phyloP scores from a whole-genome alignment of 1,284 basidiomycete species.

The Naganishia sp. region DNA sequence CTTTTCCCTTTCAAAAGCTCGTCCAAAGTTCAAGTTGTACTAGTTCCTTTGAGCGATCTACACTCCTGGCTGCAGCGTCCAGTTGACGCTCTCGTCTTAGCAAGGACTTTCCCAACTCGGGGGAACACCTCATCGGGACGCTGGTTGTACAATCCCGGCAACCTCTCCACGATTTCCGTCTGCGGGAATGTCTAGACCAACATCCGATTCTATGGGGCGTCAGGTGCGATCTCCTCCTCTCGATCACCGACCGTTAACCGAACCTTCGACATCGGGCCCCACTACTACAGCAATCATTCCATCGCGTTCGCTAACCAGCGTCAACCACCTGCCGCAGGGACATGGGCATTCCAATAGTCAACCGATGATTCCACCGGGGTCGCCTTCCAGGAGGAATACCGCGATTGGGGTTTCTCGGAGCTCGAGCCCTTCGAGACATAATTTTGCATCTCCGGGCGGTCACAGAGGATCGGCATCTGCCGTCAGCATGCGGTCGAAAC shows the following conservation, averaged over 20 bases:
- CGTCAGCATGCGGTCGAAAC: constrained; percentile 12
- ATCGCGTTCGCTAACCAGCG: constrained; percentile 7
- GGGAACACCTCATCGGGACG: no score
- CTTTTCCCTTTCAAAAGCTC: background rate
- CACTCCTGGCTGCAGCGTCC: no score
- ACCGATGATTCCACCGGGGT: background rate
- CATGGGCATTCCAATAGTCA: constrained; percentile 14
- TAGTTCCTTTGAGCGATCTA: no score
- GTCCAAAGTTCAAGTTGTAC: background rate
- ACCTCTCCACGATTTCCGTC: background rate
- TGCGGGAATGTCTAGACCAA: background rate
- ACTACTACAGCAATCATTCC: constrained; percentile 13
- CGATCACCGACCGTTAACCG: constrained; percentile 4
- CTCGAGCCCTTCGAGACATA: background rate
- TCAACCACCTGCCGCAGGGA: constrained; percentile 11
- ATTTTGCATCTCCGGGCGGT: constrained; percentile 3
- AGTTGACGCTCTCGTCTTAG: no score
- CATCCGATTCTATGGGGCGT: background rate
- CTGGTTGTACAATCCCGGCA: background rate
- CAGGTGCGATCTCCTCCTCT: background rate
- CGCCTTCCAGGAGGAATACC: constrained; percentile 3
- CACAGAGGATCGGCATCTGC: constrained; percentile 1
- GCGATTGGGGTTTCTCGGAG: background rate
- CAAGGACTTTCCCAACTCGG: no score
- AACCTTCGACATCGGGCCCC: background rate